These are phyloP conservation scores for Pichia paraexigua DNA, from an alignment of 805 yeast species.

Conservation along the genomic window DNA sequence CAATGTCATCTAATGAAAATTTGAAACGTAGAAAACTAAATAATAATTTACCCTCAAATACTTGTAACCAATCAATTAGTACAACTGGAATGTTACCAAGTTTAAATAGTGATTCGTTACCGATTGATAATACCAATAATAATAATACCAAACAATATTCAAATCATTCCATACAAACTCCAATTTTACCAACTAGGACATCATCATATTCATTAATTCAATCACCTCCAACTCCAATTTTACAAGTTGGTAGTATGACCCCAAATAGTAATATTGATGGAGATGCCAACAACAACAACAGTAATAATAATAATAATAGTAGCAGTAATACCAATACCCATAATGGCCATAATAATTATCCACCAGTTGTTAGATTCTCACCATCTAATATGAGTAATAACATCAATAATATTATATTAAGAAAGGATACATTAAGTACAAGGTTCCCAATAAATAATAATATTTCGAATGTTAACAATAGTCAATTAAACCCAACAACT, in stretches of 20 bases:
- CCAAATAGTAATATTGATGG: not conserved
- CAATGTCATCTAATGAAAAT: not conserved
- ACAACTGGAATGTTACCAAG: not conserved
- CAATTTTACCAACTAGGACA: not conserved
- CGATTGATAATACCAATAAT: not conserved
- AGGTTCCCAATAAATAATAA: not conserved
- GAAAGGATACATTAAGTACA: not conserved
- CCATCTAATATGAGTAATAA: not conserved
- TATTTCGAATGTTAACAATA: not conserved
- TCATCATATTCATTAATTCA: not conserved
- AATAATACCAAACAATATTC: not conserved
- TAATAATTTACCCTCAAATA: not conserved
- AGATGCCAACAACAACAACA: not conserved
- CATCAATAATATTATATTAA: not conserved
- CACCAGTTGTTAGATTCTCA: not conserved
- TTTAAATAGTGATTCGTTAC: not conserved
- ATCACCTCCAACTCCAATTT: conserved; percentile 3
- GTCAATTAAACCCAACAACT: not conserved
- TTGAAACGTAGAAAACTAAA: not conserved
- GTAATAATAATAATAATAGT: not conserved
- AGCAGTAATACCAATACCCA: conserved; percentile 8
- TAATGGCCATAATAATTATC: conserved; percentile 5
- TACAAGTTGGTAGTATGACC: not conserved
- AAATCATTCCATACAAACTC: not conserved
- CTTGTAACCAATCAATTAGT: not conserved